Base-by-base conservation (phyloP, 1,139 yeast genomes). In the Wickerhamomyces sp. region DNA sequence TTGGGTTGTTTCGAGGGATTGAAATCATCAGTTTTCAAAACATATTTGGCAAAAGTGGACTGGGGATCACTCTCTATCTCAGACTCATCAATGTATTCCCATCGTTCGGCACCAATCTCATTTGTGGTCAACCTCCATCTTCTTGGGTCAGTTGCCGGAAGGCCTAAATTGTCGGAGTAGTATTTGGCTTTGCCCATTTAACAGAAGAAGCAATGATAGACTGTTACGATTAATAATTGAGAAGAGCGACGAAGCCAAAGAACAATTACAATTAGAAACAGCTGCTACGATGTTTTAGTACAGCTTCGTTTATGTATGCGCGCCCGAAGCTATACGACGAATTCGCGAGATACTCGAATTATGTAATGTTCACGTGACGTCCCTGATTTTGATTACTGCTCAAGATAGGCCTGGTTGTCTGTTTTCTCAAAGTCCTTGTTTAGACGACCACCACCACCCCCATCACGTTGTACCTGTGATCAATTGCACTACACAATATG, bases 41-140 rank as follows among this genome's bases (percentile, higher is more conserved):
- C 68, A 61, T 86, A 82, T 57, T 82, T 75, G 8, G 78, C 82
- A 56, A 73, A 75, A 18, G 75, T 72, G 31, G 83, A 69, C 57
- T 83, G 89, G 13, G 79, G 75, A 52, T 72, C 75, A 8, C 57
- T 54, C 2, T 52, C 50, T 10, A 67, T 58, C 10, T 72, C 69
- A 8, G 68, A 73, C 34, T 65, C 69, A 0, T 67, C 55, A 26
- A 81, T 57, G 62, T 87, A 93, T 34, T 78, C 81, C 99, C 99
- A 93, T 43, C 76, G 74, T 58, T 88, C 89, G 23, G 87, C 75
- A 13, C 98, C 99, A 27, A 84, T 67, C 32, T 77, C 76, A 48
- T 83, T 84, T 1, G 86, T 77, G 26, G 77, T 65, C 37, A 93
- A 71, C 52, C 95, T 72, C 99, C 99, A 93, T 30, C 80, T 72